Base-by-base conservation (phyloP, 495 filamentous ascomycete species). In the Penicillium soppii region DNA sequence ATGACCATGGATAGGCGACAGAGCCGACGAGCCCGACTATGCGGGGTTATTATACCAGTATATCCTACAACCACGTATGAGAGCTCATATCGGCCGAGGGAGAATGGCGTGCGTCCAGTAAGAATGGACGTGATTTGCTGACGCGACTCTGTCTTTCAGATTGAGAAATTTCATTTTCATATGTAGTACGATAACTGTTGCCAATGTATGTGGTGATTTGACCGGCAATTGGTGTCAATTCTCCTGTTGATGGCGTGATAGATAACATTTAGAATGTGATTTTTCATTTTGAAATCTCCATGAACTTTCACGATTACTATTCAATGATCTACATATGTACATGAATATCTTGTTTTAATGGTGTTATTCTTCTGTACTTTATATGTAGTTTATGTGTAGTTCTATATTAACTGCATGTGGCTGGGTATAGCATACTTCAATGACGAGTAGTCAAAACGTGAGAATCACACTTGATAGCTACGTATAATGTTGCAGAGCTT, bases 171-270 rank as follows among this genome's bases (percentile, higher is more conserved):
- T n/a, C n/a, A n/a, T n/a, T n/a, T n/a, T n/a, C n/a, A n/a, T n/a
- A n/a, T n/a, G n/a, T n/a, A n/a, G n/a, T n/a, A n/a, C n/a, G n/a
- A n/a, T n/a, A 5, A 32, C 13, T 32, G 3, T 32, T 32, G 10
- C 10, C 3, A 5, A 12, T 3, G 7, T 10, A 32, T 32, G 29
- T 32, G 29, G 29, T 32, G 29, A 32, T 32, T 32, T 5, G 29
- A 5, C 29, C 29, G 36, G 10, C n/a, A n/a, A 15, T 10, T 49
- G 36, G 23, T 39, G 36, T 39, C 47, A 27, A 23, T 21, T 22
- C 9, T 20, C 9, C 22, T 46, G 17, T 10, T 30, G 25, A 61
- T 64, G 54, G 50, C 60, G 60, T 63, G 57, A 54, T 57, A 41
- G 4, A 19, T 3, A 19, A 8, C 20, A 23, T 21, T 7, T 13